phyloP scores from a whole-genome alignment of 2,329 filamentous ascomycete species.

The Tetracladium maxilliforme region DNA sequence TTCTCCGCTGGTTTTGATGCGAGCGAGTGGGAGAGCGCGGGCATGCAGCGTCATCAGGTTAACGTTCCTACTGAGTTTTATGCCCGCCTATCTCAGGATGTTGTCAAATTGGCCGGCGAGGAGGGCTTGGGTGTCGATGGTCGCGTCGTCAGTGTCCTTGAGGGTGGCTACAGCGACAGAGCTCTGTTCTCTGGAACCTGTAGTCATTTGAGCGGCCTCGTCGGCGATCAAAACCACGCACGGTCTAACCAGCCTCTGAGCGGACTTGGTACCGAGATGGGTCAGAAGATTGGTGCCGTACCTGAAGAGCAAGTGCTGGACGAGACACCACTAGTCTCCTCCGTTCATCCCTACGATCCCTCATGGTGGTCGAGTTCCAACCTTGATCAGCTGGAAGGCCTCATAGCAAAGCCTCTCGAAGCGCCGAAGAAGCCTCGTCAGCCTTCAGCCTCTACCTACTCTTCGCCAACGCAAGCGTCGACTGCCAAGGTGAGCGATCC shows the following conservation, averaged over 20 bases:
- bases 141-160: slow-evolving; percentile 80
- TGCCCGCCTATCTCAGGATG: slow-evolving; percentile 74
- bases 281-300: slow-evolving; percentile 30
- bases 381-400: slow-evolving; percentile 54
- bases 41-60: slow-evolving; percentile 92
- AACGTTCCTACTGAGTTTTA: slow-evolving; percentile 97
- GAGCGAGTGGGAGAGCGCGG: slow-evolving; percentile 80
- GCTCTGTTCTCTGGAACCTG: slow-evolving; percentile 78
- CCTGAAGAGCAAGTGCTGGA: too few species aligned
- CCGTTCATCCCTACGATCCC: slow-evolving; percentile 40
- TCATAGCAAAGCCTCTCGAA: slow-evolving; percentile 34
- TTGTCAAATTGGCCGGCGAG: slow-evolving; percentile 70
- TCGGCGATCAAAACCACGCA: slow-evolving; percentile 33
- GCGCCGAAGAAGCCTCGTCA: slow-evolving; percentile 37
- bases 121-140: slow-evolving; percentile 66
- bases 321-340: slow-evolving; percentile 1
- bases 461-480: slow-evolving; percentile 77
- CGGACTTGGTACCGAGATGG: slow-evolving; percentile 44
- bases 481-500: slow-evolving; percentile 63
- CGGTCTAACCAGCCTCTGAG: slow-evolving; percentile 14
- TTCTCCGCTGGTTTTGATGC: slow-evolving; percentile 94
- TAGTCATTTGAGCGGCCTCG: slow-evolving; percentile 78
- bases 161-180: slow-evolving; percentile 91
- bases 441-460: slow-evolving; percentile 54
- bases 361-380: slow-evolving; percentile 56